Percentiles rank a stretch among this genome's conserved stretches.
Evolutionary conservation across 2,329 filamentous ascomycete species (phyloP).

Genomic region (Berkeleyomyces rouxiae): DNA sequence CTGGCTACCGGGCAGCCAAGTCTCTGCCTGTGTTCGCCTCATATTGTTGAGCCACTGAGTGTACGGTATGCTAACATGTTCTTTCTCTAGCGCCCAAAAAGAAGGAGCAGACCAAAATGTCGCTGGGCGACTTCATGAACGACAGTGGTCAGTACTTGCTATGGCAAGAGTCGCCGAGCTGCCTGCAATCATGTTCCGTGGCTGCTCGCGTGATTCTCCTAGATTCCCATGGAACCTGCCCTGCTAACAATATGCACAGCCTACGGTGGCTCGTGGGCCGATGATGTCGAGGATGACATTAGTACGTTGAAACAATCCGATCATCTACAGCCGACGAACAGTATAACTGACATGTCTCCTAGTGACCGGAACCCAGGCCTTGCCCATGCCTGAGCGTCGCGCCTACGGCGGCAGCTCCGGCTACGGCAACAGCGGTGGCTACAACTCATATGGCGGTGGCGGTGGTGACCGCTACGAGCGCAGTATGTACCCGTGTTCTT

Average conservation of each 20-base stretch:
- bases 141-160: slow-evolving; percentile 30
- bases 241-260: slow-evolving; percentile 19
- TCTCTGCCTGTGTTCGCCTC: not conserved
- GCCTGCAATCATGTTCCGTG: not conserved
- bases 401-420: slow-evolving; percentile 21
- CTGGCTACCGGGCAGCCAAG: not conserved
- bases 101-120: slow-evolving; percentile 92
- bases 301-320: slow-evolving; percentile 37
- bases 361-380: slow-evolving; percentile 36
- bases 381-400: slow-evolving; percentile 34
- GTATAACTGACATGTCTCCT: not conserved
- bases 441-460: slow-evolving; percentile 2
- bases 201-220: not conserved
- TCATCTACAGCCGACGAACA: not conserved
- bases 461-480: not conserved
- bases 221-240: not conserved
- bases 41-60: not conserved
- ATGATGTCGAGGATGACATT: slow-evolving; percentile 88
- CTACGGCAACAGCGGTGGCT: slow-evolving; percentile 21
- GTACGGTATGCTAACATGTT: slow-evolving; percentile 13
- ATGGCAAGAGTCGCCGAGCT: not conserved
- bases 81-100: slow-evolving; percentile 63
- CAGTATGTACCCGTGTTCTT: not conserved
- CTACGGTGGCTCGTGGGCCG: slow-evolving; percentile 78
- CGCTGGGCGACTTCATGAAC: slow-evolving; percentile 85